Evolutionary conservation across 495 filamentous ascomycete genomes (phyloP).

Genomic region (Xylaria longipes): DNA sequence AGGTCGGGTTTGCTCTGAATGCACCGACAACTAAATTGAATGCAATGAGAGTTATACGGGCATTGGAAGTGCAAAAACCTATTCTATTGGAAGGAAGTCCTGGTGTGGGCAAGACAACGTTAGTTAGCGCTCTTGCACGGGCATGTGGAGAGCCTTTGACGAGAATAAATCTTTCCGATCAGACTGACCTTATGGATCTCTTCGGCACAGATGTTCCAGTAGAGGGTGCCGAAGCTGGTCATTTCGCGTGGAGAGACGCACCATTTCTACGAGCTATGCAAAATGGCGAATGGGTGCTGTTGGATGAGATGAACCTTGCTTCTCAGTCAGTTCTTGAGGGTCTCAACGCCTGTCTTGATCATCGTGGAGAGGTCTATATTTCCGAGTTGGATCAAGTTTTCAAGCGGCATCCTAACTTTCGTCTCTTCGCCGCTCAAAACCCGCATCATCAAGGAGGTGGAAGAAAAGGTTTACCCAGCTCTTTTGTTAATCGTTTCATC

Average conservation of each 20-base stretch:
- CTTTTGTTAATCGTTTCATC: slow-evolving; percentile 97
- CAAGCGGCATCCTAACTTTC: slow-evolving; percentile 84
- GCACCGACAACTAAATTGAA: slow-evolving; percentile 91
- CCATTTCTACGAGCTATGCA: slow-evolving; percentile 97
- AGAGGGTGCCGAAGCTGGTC: slow-evolving; percentile 83
- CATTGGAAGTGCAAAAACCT: slow-evolving; percentile 87
- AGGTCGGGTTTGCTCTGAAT: slow-evolving; percentile 75
- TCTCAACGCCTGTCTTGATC: slow-evolving; percentile 95
- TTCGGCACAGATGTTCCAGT: slow-evolving; percentile 97
- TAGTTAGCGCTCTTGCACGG: slow-evolving; percentile 82
- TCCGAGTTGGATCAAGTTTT: slow-evolving; percentile 94
- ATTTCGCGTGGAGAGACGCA: slow-evolving; percentile 93
- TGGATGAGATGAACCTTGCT: slow-evolving; percentile 99
- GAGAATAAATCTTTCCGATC: slow-evolving; percentile 95
- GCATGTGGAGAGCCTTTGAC: slow-evolving; percentile 81
- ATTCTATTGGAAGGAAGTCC: slow-evolving; percentile 95
- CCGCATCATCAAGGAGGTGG: slow-evolving; percentile 97
- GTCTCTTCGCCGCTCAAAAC: slow-evolving; percentile 95
- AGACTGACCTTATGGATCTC: slow-evolving; percentile 95
- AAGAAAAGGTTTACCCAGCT: slow-evolving; percentile 91
- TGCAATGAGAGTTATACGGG: slow-evolving; percentile 85
- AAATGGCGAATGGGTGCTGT: slow-evolving; percentile 89
- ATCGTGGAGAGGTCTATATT: slow-evolving; percentile 94
- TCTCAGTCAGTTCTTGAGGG: slow-evolving; percentile 97
- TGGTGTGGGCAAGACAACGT: slow-evolving; percentile 95